Percentiles rank a stretch among this genome's conserved stretches.
Conservation (phyloP, 2,329 filamentous ascomycete genomes). For the Cryphonectria naterciae region DNA sequence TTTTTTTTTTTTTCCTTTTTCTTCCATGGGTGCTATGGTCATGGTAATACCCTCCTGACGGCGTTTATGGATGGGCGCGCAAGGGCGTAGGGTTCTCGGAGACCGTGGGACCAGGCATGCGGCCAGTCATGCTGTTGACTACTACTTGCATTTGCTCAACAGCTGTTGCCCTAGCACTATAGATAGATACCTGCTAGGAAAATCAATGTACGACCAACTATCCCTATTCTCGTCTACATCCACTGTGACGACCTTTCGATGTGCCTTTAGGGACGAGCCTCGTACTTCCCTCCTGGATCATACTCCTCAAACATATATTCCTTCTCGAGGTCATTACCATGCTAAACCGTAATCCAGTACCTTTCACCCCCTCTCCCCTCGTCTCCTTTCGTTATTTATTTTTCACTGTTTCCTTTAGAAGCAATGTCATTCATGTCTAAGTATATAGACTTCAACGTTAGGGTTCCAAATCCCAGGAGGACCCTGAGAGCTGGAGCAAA, state of each 20-base stretch:
- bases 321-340: too few relatives aligned
- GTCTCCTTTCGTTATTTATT: too few relatives aligned
- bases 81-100: neutral
- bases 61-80: constrained; percentile 7
- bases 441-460: too few relatives aligned
- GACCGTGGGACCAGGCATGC: neutral
- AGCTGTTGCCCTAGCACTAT: neutral
- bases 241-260: neutral
- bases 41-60: constrained; percentile 17
- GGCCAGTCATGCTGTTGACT: constrained; percentile 1
- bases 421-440: too few relatives aligned
- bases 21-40: neutral
- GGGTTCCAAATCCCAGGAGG: too few relatives aligned
- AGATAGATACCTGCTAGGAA: neutral
- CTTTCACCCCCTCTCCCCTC: too few relatives aligned
- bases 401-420: too few relatives aligned
- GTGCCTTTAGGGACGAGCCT: neutral
- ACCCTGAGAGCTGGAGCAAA: neutral
- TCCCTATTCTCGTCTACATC: neutral
- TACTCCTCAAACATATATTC: too few relatives aligned
- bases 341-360: too few relatives aligned
- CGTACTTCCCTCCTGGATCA: neutral
- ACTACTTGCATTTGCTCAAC: neutral
- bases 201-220: neutral
- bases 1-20: too few relatives aligned